These are phyloP conservation scores for Fusarium sp. DNA, from an alignment of 2,329 filamentous ascomycete species.

Conservation along the genomic window DNA sequence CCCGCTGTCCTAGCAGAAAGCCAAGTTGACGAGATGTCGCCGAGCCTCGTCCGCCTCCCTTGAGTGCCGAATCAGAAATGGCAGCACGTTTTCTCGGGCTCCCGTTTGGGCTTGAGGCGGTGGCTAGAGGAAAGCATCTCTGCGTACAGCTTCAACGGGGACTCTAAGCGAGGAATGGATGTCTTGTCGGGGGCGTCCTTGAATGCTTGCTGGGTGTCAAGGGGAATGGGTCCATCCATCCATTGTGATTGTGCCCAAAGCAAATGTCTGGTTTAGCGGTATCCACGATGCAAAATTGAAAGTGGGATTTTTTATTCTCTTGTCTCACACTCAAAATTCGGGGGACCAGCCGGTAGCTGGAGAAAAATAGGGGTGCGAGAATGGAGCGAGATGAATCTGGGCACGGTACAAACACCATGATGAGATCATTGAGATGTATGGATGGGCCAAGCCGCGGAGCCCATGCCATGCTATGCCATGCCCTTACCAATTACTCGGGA, in stretches of 20 bases:
- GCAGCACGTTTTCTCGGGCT: not conserved
- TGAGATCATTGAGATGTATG: slow-evolving; percentile 18
- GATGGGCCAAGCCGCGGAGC: not conserved
- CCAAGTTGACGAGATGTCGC: slow-evolving; percentile 4
- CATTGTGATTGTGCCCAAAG: slow-evolving; percentile 2
- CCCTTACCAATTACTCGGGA: slow-evolving; percentile 25
- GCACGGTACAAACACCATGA: slow-evolving; percentile 1
- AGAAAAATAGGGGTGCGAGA: slow-evolving; percentile 4
- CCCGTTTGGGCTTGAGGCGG: not conserved
- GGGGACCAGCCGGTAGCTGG: slow-evolving; percentile 1
- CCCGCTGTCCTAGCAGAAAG: not conserved
- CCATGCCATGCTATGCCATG: not conserved
- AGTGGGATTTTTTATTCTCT: slow-evolving; percentile 12
- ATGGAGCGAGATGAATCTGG: not conserved
- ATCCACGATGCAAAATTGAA: slow-evolving; percentile 30
- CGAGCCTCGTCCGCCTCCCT: not conserved
- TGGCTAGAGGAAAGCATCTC: not conserved
- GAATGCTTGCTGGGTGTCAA: not conserved
- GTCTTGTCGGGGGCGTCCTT: not conserved
- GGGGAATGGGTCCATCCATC: not conserved
- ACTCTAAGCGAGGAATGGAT: not conserved
- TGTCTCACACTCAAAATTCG: not conserved
- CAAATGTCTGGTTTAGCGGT: not conserved
- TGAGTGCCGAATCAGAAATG: not conserved
- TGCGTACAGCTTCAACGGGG: not conserved